phyloP scores from a whole-genome alignment of 2,329 filamentous ascomycete genomes.

The Thielaviopsis ethacetica region DNA sequence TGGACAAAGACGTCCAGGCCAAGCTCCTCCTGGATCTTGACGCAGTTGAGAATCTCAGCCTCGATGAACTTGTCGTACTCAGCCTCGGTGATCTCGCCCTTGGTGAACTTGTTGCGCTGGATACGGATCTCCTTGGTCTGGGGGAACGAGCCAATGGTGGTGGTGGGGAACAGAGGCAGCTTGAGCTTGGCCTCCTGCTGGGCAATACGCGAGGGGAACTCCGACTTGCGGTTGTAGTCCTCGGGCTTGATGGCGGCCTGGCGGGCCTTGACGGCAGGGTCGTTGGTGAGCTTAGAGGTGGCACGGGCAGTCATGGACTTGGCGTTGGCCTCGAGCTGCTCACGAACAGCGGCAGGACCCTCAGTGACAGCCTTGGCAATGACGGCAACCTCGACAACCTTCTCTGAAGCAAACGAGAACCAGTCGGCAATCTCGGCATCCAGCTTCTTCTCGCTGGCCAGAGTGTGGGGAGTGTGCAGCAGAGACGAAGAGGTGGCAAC shows the following conservation, averaged over 20 bases:
- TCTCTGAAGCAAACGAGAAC: conserved; percentile 97
- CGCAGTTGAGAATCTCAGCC: conserved; percentile 89
- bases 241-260: conserved; percentile 71
- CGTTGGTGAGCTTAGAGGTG: conserved; percentile 87
- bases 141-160: conserved; percentile 98
- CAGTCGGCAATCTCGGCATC: conserved; percentile 85
- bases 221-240: conserved; percentile 84
- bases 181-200: conserved; percentile 86
- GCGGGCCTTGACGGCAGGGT: conserved; percentile 92
- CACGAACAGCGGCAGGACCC: conserved; percentile 69
- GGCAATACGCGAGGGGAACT: conserved; percentile 69
- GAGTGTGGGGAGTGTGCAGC: conserved; percentile 94
- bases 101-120: conserved; percentile 95
- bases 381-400: conserved; percentile 74
- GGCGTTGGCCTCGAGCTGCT: conserved; percentile 90
- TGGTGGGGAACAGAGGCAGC: conserved; percentile 94
- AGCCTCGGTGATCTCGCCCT: conserved; percentile 82
- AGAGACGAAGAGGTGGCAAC: conserved; percentile 95
- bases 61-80: conserved; percentile 99
- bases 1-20: conserved; percentile 94
- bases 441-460: conserved; percentile 97
- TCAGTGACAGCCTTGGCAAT: conserved; percentile 96
- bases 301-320: conserved; percentile 85
- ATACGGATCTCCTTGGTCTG: conserved; percentile 98
- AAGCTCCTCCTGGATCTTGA: conserved; percentile 97